These are phyloP conservation scores for Bipolaris bicolor DNA, from an alignment of 2,329 filamentous ascomycete species.

Conservation along the genomic window DNA sequence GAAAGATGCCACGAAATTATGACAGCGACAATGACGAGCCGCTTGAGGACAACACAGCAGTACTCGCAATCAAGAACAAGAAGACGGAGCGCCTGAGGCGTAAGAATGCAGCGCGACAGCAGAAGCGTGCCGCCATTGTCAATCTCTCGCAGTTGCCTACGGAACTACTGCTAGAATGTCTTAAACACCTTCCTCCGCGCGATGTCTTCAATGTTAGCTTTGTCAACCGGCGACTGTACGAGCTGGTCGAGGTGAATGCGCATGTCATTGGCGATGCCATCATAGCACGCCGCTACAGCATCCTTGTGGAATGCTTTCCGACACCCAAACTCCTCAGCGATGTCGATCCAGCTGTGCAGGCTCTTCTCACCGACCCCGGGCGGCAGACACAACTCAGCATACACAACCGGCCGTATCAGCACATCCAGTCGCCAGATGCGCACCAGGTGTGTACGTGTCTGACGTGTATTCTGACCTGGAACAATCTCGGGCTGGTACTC, in stretches of 20 bases:
- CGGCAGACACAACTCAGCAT: constrained; percentile 55
- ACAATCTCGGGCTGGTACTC: constrained; percentile 59
- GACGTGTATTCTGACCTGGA: constrained; percentile 64
- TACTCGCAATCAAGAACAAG: constrained; percentile 59
- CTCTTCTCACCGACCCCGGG: constrained; percentile 49
- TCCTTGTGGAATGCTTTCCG: constrained; percentile 59
- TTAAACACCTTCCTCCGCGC: constrained; percentile 57
- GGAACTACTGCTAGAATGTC: constrained; percentile 59
- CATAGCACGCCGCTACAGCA: constrained; percentile 56
- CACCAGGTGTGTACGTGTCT: constrained; percentile 62
- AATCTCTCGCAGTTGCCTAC: constrained; percentile 58
- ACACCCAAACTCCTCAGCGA: constrained; percentile 55
- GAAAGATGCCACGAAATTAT: constrained; percentile 32
- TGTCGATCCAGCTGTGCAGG: constrained; percentile 47
- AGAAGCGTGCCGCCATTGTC: constrained; percentile 39
- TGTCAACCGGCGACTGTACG: constrained; percentile 51
- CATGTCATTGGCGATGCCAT: constrained; percentile 53
- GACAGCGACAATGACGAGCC: constrained; percentile 49
- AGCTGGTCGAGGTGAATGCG: constrained; percentile 56
- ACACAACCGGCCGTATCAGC: constrained; percentile 60
- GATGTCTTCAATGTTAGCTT: constrained; percentile 58
- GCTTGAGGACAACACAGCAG: constrained; percentile 58
- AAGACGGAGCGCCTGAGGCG: constrained; percentile 58
- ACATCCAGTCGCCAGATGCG: constrained; percentile 57
- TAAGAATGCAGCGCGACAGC: constrained; percentile 42